A percentile compares a stretch with the other conserved stretches of the same genome.
These are phyloP conservation scores for Phytophthora ramorum DNA, from an alignment of 352 stramenopile genomes.

Conservation along the genomic window DNA sequence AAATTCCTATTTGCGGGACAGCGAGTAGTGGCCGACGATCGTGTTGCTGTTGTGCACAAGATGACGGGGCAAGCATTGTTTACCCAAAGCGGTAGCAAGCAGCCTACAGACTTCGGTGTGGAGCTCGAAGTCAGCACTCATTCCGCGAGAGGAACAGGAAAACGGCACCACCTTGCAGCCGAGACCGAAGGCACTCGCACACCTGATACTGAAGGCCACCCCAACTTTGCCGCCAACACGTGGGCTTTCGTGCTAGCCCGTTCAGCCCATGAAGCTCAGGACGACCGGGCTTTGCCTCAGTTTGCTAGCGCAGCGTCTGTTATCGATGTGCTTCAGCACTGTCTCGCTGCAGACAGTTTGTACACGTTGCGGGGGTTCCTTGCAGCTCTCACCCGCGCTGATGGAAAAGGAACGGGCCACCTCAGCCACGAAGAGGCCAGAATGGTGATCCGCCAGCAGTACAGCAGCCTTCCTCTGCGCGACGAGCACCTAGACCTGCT, in stretches of 20 bases:
- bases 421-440: constrained; percentile 75
- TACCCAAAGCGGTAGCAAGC: constrained; percentile 57
- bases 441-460: constrained; percentile 60
- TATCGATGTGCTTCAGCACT: constrained; percentile 59
- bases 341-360: constrained; percentile 59
- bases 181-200: constrained; percentile 68
- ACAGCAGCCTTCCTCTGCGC: constrained; percentile 56
- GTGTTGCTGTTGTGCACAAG: constrained; percentile 78
- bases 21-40: constrained; percentile 54
- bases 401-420: constrained; percentile 58
- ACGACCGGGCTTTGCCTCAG: constrained; percentile 54
- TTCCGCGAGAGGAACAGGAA: constrained; percentile 55
- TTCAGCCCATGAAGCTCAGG: constrained; percentile 44
- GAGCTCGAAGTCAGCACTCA: constrained; percentile 78
- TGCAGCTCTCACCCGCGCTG: constrained; percentile 43
- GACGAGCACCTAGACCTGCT: constrained; percentile 81
- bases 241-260: constrained; percentile 72
- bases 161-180: constrained; percentile 71
- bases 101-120: constrained; percentile 81
- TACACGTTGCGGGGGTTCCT: constrained; percentile 70
- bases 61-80: constrained; percentile 82
- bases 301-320: constrained; percentile 50
- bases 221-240: constrained; percentile 55
- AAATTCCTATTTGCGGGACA: constrained; percentile 71
- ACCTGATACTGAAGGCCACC: constrained; percentile 68